Evolutionary conservation across 2,329 filamentous ascomycete species (phyloP), one percentile per base, ranked within the genome.

Genomic region (Sarocladium kiliense): DNA sequence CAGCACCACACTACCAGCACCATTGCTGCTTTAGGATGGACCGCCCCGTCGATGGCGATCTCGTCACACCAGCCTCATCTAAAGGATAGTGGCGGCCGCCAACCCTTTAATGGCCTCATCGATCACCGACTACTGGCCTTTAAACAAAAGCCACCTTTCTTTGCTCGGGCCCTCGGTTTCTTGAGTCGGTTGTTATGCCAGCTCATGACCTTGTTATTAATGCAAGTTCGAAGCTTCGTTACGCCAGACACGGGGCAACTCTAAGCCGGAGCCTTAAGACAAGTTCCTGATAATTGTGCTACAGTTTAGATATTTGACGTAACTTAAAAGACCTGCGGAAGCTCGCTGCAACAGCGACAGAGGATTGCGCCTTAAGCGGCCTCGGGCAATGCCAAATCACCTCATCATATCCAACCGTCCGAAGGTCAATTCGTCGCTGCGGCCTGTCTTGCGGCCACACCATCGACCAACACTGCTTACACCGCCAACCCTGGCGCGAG

Each of bases 11-110:
- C 23, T 19, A 27, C 47, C 10, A 49, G 3, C 18, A 36, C 27
- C 47, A 51, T 34, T 32, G 5, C 47, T 51, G 27, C 18, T 51
- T 47, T 51, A 27, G 47, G 30, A 32, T 23, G 44, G 44, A 19
- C 47, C 26, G 18, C 19, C 27, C 27, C 47, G 30, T 51, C 19
- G 18, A 19, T 2, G n/a, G 27, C 47, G 47, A 51, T 51, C 47
- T 51, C 16, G 47, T 36, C 27, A 34, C 47, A 51, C 47, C 47
- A 51, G 47, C 47, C 47, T 51, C 47, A 51, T 51, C 18, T 23
- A 36, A 19, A 32, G 23, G 6, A 16, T 16, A 51, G 47, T 51
- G 47, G 47, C 30, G 47, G 47, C 27, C 47, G 47, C 47, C 47
- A 51, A 51, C 30, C 47, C 7, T 21, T 34, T 11, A 23, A 51